phyloP scores from a whole-genome alignment of 306 rosid genomes.

The Dalbergia oliveri region DNA sequence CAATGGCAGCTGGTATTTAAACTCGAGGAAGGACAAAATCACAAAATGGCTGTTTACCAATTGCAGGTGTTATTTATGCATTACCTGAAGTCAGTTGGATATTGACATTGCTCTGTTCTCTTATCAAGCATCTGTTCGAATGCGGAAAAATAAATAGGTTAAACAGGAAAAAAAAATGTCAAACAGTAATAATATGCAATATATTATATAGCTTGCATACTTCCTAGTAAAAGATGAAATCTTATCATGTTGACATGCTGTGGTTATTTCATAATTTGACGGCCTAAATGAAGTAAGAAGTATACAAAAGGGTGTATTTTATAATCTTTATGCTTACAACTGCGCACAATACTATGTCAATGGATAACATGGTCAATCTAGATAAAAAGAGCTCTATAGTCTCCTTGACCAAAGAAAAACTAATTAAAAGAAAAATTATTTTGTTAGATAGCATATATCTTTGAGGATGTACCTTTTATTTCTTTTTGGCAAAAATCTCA shows the following conservation, averaged over 20 bases:
- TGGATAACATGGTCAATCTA: conserved; percentile 4
- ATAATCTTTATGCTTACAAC: neutral
- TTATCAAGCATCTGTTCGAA: conserved; percentile 60
- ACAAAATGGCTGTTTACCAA: conserved; percentile 15
- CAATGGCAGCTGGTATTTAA: conserved; percentile 14
- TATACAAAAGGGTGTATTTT: neutral
- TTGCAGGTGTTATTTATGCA: conserved; percentile 22
- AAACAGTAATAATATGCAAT: conserved; percentile 13
- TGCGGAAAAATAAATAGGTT: conserved; percentile 29
- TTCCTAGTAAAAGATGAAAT: neutral
- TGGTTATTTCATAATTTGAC: conserved; percentile 29
- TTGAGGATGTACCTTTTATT: neutral
- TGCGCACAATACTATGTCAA: neutral
- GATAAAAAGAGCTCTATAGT: neutral
- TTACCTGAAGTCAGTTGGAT: conserved; percentile 57
- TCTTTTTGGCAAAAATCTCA: neutral
- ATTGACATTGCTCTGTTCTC: conserved; percentile 25
- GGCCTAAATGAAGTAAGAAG: neutral
- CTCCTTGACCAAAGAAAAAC: conserved; percentile 26
- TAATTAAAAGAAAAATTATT: neutral
- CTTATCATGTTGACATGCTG: neutral
- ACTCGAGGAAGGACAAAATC: conserved; percentile 3
- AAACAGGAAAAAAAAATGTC: conserved; percentile 16
- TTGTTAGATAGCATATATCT: neutral
- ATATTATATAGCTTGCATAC: neutral